Evolutionary conservation across 1,139 yeast genomes (phyloP), one percentile per base, ranked within the genome.

Genomic region (Yamadazyma mexicana): DNA sequence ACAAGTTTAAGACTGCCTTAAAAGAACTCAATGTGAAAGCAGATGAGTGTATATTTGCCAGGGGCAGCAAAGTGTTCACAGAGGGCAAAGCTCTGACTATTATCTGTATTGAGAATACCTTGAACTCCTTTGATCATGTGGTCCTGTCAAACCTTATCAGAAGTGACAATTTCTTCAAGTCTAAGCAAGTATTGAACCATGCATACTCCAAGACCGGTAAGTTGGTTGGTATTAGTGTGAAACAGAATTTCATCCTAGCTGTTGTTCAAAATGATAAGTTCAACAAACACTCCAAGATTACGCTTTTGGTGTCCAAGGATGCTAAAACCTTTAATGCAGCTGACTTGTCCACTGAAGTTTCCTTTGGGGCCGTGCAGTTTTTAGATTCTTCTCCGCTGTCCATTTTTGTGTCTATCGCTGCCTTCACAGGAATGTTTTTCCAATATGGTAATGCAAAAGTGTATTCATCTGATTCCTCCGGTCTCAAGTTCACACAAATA

Each of bases 391-490:
- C 80, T 4, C 69, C 75, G 1, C 64, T 70, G 51, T 75, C 87
- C 0, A 56, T 85, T 9, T 79, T 80, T 47, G 52, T 86, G 9
- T 68, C 77, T 18, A 73, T 77, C 9, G 62, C 63, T 58, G 38
- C 44, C 12, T 54, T 51, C 39, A 46, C 59, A 3, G 40, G 50
- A 14, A 28, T 40, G 1, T 44, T 49, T 20, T 43, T 44, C 1
- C 45, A 49, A 11, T 52, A 42, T 33, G 49, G 43, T 35, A 61
- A 45, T 58, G 76, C 55, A 56, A 60, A 77, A 8, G 53, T 86
- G 11, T 79, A 74, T 50, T 62, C 77, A 2, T 79, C 88, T 2
- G 87, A 83, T 53, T 79, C 86, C 3, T 64, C 77, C 3, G 94
- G 95, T 1, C 55, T 78, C 31, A 69, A 68, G 38, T 83, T 78